These are phyloP conservation scores for Kluyveromyces nonfermentans DNA, from an alignment of 805 yeast genomes.

Conservation along the genomic window DNA sequence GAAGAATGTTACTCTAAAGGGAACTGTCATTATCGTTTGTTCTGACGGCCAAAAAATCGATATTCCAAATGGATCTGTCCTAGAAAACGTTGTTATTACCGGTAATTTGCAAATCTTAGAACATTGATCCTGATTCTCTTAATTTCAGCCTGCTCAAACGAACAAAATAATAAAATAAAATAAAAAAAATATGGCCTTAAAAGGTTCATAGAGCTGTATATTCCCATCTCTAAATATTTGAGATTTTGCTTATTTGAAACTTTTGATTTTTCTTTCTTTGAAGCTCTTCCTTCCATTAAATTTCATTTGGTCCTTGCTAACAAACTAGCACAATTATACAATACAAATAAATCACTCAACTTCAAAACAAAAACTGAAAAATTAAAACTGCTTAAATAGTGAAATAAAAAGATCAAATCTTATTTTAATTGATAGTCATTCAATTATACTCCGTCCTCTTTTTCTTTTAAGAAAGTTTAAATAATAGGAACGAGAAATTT, in stretches of 20 bases:
- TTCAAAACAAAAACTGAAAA: too few species aligned
- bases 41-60: conserved; percentile 95
- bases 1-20: conserved; percentile 82
- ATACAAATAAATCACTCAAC: too few species aligned
- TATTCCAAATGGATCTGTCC: conserved; percentile 90
- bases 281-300: not conserved
- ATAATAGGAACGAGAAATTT: too few species aligned
- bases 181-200: too few species aligned
- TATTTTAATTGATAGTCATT: too few species aligned
- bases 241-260: not conserved
- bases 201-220: not conserved
- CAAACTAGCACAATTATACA: too few species aligned
- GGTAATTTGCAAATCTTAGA: conserved; percentile 93
- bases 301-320: not conserved
- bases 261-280: not conserved
- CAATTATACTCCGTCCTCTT: too few species aligned
- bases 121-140: conserved; percentile 38
- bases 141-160: not conserved
- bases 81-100: conserved; percentile 95
- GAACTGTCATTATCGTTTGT: conserved; percentile 95
- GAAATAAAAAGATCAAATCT: too few species aligned
- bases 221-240: not conserved
- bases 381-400: too few species aligned
- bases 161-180: too few species aligned
- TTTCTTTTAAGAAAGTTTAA: too few species aligned